Base-by-base conservation (phyloP, 2,329 filamentous ascomycete genomes). In the Parascedosporium putredinis region DNA sequence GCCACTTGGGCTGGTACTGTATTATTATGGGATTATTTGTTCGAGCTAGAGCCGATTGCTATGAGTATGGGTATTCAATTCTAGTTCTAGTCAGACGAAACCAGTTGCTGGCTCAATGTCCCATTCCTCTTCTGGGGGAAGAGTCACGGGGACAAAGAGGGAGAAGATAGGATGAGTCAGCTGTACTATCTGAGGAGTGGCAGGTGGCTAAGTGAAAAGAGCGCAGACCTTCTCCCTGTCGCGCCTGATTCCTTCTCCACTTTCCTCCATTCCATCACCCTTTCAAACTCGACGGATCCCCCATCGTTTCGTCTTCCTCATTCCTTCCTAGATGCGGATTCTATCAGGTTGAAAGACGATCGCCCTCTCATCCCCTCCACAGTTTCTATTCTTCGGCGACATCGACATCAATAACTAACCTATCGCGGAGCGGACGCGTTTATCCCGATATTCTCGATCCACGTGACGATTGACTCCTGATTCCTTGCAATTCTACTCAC, bases 261-360 rank as follows among this genome's bases (percentile, higher is more conserved):
- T 31, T 43, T 36, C 47, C 33, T 25, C 36, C n/a, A 25, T 33
- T 49, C 23, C 47, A 42, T 31, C 47, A 49, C 31, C 16, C 14
- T 31, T 43, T 25, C 16, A 18, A n/a, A 14, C 22, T n/a, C 23
- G 23, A n/a, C n/a, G 27, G 27, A 14, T 23, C 23, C 23, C 23
- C 23, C 23, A 5, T 23, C 23, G 12, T 20, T 45, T 29, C 42
- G n/a, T 29, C 25, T 25, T 20, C 27, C 42, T 3, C 25, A n/a
- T 18, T 5, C 20, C 25, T 16, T 3, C 4, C 18, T 10, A 9
- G 18, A 42, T 20, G 38, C 18, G 20, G 38, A 42, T 40, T 48
- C 33, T n/a, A 48, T 48, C 46, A 27, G 29, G 22, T 27, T 18
- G 27, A 20, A 3, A n/a, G n/a, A n/a, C n/a, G 33, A 22, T 23